Base-by-base conservation (phyloP, 306 rosid genomes). In the Ziziphus jujuba region DNA sequence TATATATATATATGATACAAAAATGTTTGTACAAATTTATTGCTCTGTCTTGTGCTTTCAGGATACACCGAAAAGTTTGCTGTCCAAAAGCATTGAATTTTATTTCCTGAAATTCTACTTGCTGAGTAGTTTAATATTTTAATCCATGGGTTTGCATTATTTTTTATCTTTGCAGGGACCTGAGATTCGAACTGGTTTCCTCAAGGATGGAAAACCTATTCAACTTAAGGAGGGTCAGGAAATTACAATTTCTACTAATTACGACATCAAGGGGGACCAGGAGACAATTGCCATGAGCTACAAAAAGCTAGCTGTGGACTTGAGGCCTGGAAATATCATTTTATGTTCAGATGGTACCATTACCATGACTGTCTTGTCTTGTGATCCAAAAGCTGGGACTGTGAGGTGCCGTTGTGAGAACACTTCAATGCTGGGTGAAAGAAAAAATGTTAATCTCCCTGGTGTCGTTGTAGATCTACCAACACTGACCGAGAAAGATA, bases 391-490 rank as follows among this genome's bases (percentile, higher is more conserved):
- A 16, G 86, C 82, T 19, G 91, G 87, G 80, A 82, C 78, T 61
- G 98, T 89, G 61, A 84, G 87, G 72, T 92, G 98, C 72, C 84
- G 95, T 15, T 92, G 98, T 74, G 83, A 89, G 63, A 92, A 92
- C 86, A 82, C 85, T 57, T 91, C 96, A 16, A 79, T 79, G 84
- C 60, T 92, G 72, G 98, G 98, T 50, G 98, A 92, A 84, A 84
- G 98, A 64, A 92, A 92, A 76, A 92, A 92, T 82, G 98, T 92
- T 63, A 92, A 92, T 75, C 98, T 92, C 75, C 98, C 96, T 74
- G 96, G 96, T 73, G 73, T 92, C 54, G 95, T 92, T n/a, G 98
- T 92, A 65, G 98, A 92, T 69, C 98, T 92, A 67, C 98, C 98
- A 54, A 92, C 98, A 47, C 86, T 92, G 34, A 92, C 98, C 14